These are phyloP conservation scores for Scedosporium apiospermum DNA, from an alignment of 2,329 filamentous ascomycete species.

Conservation along the genomic window DNA sequence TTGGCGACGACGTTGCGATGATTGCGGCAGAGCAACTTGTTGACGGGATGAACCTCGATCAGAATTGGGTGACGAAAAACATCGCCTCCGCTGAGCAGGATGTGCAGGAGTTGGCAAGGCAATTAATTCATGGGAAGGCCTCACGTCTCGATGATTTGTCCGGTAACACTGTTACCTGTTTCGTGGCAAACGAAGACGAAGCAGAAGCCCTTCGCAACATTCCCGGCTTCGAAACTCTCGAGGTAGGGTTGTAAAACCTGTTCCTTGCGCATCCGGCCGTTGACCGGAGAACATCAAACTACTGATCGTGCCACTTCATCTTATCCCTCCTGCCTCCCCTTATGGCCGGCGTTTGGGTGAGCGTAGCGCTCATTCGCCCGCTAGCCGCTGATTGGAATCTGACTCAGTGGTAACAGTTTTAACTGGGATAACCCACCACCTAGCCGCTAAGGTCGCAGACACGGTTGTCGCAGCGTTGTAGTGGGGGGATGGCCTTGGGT, in stretches of 20 bases:
- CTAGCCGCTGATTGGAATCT: too few relatives aligned
- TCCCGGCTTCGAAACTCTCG: constrained; percentile 12
- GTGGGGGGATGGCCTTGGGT: too few relatives aligned
- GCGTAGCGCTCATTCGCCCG: too few relatives aligned
- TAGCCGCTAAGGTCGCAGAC: too few relatives aligned
- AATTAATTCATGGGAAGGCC: constrained; percentile 11
- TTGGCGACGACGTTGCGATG: constrained; percentile 14
- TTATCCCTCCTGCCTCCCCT: too few relatives aligned
- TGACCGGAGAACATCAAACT: too few relatives aligned
- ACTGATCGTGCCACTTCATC: too few relatives aligned
- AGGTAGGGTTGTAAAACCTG: neutral
- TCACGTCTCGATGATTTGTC: constrained; percentile 15
- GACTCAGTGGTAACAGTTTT: too few relatives aligned
- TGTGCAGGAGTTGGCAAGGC: constrained; percentile 8
- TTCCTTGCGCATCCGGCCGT: too few relatives aligned
- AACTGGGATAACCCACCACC: too few relatives aligned
- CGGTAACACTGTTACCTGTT: constrained; percentile 15
- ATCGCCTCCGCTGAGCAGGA: constrained; percentile 7
- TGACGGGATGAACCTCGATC: constrained; percentile 16
- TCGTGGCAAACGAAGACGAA: constrained; percentile 13
- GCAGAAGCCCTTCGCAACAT: constrained; percentile 10
- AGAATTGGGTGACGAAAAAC: constrained; percentile 12
- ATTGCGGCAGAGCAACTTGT: constrained; percentile 18
- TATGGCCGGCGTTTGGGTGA: too few relatives aligned
- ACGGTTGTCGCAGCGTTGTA: too few relatives aligned